Conservation (phyloP, 1,284 basidiomycete species). For the Cutaneotrichosporon sp. region DNA sequence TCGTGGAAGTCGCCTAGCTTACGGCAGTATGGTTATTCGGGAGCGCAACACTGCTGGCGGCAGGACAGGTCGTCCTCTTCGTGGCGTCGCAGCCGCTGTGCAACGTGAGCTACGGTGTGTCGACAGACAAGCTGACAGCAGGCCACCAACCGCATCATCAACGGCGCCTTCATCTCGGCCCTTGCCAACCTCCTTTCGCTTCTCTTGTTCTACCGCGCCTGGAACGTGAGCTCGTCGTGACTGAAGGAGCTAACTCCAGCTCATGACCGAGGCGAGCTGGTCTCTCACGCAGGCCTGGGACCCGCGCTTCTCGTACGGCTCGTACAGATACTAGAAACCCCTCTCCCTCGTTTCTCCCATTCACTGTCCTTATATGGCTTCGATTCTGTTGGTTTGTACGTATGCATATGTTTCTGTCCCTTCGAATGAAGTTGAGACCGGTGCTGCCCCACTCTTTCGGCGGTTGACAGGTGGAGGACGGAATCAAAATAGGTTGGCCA, state of each 20-base stretch:
- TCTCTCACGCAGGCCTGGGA: background rate
- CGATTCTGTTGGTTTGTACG: too few species aligned
- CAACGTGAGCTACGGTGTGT: constrained; percentile 57
- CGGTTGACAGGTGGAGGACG: background rate
- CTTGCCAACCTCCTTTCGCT: constrained; percentile 63
- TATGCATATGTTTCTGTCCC: too few species aligned
- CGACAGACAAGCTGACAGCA: constrained; percentile 34
- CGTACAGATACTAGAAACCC: constrained; percentile 13
- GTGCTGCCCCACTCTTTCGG: background rate
- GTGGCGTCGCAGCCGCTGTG: constrained; percentile 74
- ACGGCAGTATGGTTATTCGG: constrained; percentile 8
- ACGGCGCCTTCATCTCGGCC: constrained; percentile 79
- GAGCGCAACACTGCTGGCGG: constrained; percentile 64
- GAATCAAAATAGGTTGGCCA: background rate
- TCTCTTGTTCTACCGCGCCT: constrained; percentile 69
- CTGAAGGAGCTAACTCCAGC: constrained; percentile 19
- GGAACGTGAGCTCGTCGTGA: constrained; percentile 63
- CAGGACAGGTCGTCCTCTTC: constrained; percentile 75
- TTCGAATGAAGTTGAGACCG: too few species aligned
- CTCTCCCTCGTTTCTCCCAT: background rate
- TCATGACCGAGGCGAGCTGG: constrained; percentile 49
- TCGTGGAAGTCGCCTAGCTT: background rate
- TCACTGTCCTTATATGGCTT: background rate
- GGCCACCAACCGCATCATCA: constrained; percentile 67
- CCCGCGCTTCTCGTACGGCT: constrained; percentile 13